These are phyloP conservation scores for Syzygium malaccense DNA, from an alignment of 441 rosid species.

Conservation along the genomic window DNA sequence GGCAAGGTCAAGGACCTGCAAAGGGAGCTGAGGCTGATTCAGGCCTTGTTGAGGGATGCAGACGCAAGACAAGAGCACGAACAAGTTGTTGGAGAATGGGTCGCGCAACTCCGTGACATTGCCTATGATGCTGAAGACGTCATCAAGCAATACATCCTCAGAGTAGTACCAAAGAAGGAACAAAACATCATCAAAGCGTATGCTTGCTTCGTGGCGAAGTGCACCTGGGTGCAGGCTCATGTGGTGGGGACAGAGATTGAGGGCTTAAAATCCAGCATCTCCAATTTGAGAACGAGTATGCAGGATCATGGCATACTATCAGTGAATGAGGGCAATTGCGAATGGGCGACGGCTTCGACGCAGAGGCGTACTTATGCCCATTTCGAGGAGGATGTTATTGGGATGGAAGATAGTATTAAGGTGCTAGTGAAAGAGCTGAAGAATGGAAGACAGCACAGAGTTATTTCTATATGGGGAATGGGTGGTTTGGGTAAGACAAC, in stretches of 20 bases:
- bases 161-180: not conserved
- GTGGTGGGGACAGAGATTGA: not conserved
- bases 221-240: not conserved
- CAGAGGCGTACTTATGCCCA: not conserved
- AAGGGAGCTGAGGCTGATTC: not conserved
- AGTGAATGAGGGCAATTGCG: not conserved
- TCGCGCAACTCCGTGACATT: not conserved
- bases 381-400: not conserved
- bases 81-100: not conserved
- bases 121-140: not conserved
- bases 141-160: not conserved
- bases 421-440: not conserved
- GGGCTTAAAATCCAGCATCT: not conserved
- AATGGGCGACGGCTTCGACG: not conserved
- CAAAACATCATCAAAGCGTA: not conserved
- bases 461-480: not conserved
- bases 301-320: fast-evolving
- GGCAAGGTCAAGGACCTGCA: not conserved
- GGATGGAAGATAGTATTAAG: not conserved
- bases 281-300: not conserved
- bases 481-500: not conserved
- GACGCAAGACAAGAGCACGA: not conserved
- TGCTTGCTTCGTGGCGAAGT: not conserved
- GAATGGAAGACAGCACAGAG: not conserved
- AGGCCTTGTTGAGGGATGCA: not conserved